Evolutionary conservation across 805 yeast species (phyloP).

Genomic region (Debaryomyces maramus): DNA sequence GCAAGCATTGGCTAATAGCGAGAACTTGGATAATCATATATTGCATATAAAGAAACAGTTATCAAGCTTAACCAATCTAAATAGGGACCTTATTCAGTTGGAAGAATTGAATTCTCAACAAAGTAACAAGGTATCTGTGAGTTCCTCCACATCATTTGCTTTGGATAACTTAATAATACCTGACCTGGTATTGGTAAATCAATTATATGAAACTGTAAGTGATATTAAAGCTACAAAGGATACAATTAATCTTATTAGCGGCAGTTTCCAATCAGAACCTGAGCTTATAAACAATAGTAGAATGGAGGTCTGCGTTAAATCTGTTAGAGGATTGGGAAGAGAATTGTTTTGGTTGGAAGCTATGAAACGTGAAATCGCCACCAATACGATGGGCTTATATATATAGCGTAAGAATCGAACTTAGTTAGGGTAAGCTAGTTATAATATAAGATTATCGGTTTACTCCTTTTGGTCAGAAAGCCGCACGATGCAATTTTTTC

Average conservation of each 20-base stretch:
- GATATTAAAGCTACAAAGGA: conserved; percentile 74
- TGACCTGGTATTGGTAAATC: conserved; percentile 48
- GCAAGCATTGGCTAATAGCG: conserved; percentile 38
- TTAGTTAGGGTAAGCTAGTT: neutral
- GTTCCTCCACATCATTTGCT: conserved; percentile 12
- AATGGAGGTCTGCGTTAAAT: conserved; percentile 35
- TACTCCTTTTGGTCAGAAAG: conserved; percentile 10
- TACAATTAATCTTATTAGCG: conserved; percentile 55
- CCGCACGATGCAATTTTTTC: conserved; percentile 27
- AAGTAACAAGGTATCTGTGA: conserved; percentile 16
- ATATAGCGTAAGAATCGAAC: neutral
- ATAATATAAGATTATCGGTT: neutral
- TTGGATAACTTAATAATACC: conserved; percentile 40
- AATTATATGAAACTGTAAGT: conserved; percentile 61
- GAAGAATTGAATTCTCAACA: conserved; percentile 25
- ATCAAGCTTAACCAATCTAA: conserved; percentile 20
- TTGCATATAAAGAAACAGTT: conserved; percentile 29
- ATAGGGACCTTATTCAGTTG: conserved; percentile 23
- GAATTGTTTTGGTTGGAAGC: conserved; percentile 44
- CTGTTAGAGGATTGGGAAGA: conserved; percentile 37
- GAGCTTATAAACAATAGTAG: conserved; percentile 36
- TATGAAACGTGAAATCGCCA: conserved; percentile 30
- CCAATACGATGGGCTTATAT: conserved; percentile 17
- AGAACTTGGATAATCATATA: conserved; percentile 30
- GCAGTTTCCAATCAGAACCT: conserved; percentile 39